Conservation (phyloP, 1,284 basidiomycete species). For the Chiua sp. region DNA sequence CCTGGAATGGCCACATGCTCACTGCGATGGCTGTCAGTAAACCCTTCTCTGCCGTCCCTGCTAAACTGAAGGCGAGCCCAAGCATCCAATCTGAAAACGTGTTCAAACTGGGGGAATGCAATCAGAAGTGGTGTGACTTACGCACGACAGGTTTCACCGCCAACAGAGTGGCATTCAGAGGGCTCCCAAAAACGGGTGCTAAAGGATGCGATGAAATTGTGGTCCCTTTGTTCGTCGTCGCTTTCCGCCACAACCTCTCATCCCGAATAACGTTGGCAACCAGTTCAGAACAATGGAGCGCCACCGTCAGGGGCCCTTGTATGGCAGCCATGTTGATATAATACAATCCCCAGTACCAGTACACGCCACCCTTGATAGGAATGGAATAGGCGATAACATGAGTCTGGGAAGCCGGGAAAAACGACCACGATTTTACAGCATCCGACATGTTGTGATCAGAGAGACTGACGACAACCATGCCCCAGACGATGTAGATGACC, state of each 20-base stretch:
- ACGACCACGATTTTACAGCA: constrained; percentile 26
- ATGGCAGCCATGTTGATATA: constrained; percentile 31
- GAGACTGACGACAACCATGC: constrained; percentile 21
- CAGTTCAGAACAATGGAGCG: constrained; percentile 36
- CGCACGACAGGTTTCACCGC: constrained; percentile 31
- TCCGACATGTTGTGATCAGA: constrained; percentile 16
- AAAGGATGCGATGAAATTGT: constrained; percentile 26
- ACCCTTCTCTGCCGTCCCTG: constrained; percentile 14
- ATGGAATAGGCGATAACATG: constrained; percentile 30
- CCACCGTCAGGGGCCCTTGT: constrained; percentile 36
- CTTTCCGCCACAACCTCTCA: constrained; percentile 32
- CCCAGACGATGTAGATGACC: constrained; percentile 27
- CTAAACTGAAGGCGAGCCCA: constrained; percentile 32
- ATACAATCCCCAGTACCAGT: constrained; percentile 32
- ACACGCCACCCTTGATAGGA: constrained; percentile 22
- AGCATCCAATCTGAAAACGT: constrained; percentile 38
- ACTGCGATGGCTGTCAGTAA: constrained; percentile 24
- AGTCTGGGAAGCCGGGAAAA: constrained; percentile 31
- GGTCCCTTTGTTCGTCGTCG: constrained; percentile 17
- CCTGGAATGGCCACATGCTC: constrained; percentile 36
- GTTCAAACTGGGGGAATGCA: background rate
- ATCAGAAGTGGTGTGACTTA: constrained; percentile 16
- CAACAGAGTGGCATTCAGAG: constrained; percentile 20
- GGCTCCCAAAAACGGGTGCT: constrained; percentile 23
- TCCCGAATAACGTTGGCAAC: constrained; percentile 35